Base-by-base conservation (phyloP, 495 filamentous ascomycete species). In the Hyaloscypha hepaticicola region DNA sequence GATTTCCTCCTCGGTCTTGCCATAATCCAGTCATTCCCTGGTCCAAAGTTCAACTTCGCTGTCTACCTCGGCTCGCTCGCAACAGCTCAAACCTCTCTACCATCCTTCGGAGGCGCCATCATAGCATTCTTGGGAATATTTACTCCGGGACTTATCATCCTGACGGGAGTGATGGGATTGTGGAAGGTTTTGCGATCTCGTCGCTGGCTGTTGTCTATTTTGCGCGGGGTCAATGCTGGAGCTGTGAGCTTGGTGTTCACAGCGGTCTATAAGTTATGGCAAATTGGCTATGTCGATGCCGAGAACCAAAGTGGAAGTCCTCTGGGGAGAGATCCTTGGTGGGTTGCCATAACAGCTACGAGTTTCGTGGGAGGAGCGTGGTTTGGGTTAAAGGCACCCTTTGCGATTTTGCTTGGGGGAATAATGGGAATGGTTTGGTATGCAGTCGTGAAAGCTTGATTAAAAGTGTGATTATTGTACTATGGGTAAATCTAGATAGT, bases 31-130 rank as follows among this genome's bases (percentile, higher is more conserved):
- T 85, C 90, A 1, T 92, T 93, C 69, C 90, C 90, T 0, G 91
- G 91, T 0, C 91, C 91, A 0, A 94, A 95, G 73, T 93, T 94
- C 82, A 95, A 93, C 73, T 93, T 95, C 71, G 89, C 87, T 1
- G 89, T 93, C 11, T 94, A 88, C 69, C 80, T 94, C 16, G 90
- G 91, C 29, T 75, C 82, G 7, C 77, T 95, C 45, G 75, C 79
- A 1, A 82, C 89, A 0, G 71, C 77, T 19, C 72, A 72, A 5
- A 72, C 78, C 2, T 31, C 22, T 11, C 69, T 70, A 24, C 76
- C 76, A 1, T 74, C 82, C 0, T 68, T 80, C 45, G 55, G 82
- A n/a, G 87, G 87, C 9, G 88, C 90, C 0, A 26, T 90, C 0
- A 66, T 93, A 24, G 87, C 79, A 5, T 88, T 77, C 60, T 14